A percentile compares a stretch with the other conserved stretches of the same genome.
phyloP scores from a whole-genome alignment of 208 protist genomes.

The Sergeia podlipaevii region DNA sequence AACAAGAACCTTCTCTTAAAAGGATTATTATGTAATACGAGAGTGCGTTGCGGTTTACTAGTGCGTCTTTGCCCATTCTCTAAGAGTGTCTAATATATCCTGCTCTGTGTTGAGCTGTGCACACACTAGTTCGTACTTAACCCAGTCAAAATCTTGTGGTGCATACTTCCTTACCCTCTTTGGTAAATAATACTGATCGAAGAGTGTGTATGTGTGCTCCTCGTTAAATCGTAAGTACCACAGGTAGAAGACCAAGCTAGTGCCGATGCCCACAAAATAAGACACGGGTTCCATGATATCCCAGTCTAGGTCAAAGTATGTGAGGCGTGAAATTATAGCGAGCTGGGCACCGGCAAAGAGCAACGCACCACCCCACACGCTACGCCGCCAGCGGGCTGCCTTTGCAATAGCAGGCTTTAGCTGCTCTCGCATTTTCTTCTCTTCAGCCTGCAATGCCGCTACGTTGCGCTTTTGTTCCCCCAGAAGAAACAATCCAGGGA shows the following conservation, averaged over 20 bases:
- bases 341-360: slow-evolving; percentile 62
- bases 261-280: slow-evolving; percentile 67
- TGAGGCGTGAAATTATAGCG: slow-evolving; percentile 76
- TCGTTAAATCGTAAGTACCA: slow-evolving; percentile 54
- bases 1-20: too few species aligned
- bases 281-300: slow-evolving; percentile 90
- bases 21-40: too few species aligned
- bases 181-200: slow-evolving; percentile 46
- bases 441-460: slow-evolving; percentile 19
- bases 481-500: slow-evolving; percentile 27
- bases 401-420: slow-evolving; percentile 44
- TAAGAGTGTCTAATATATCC: slow-evolving; percentile 28
- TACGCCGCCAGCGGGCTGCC: slow-evolving; percentile 48
- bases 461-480: slow-evolving; percentile 35
- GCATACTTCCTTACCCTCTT: slow-evolving; percentile 57
- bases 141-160: slow-evolving; percentile 68
- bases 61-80: slow-evolving; percentile 38
- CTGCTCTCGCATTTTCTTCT: slow-evolving; percentile 26
- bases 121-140: slow-evolving; percentile 41
- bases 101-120: slow-evolving; percentile 36
- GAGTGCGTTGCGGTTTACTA: too few species aligned
- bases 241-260: slow-evolving; percentile 59
- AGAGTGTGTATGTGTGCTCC: slow-evolving; percentile 49
- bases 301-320: slow-evolving; percentile 88
- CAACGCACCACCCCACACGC: slow-evolving; percentile 57